Base-by-base conservation (phyloP, 192 early-diverging fungal genomes). In the Backusella morwellensis region DNA sequence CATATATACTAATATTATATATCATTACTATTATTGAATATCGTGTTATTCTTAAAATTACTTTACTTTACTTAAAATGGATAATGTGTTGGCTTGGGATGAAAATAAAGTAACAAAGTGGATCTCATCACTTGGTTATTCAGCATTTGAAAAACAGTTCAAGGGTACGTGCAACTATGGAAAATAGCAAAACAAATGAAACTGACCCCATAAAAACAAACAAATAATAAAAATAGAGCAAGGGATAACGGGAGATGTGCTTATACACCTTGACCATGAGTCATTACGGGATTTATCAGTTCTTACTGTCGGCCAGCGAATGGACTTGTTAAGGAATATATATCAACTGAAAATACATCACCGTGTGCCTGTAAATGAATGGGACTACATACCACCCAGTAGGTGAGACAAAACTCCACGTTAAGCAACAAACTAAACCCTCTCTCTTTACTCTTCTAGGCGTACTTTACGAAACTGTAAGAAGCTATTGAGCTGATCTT, bases 291-390 rank as follows among this genome's bases (percentile, higher is more conserved):
- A 97, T 76, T 82, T 99, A 68, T 92, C 90, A 6, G 89, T 99
- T 56, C 85, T 84, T 63, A 93, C 95, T 2, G 90, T 98, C 17
- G 97, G 97, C 2, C 92, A 95, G 56, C 86, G 97, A 34, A 86
- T 98, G 29, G 85, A 90, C n/a, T 87, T 99, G n/a, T 87, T 99
- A 52, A 95, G 93, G 74, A 92, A 94, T 12, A 92, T 99, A 68
- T 96, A 96, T 70, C 90, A 93, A 56, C 80, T 95, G 21, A 96
- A 97, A 83, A 80, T 93, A 70, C 86, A 90, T 42, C 88, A 95
- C 71, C 89, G 91, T 9, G 83, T 99, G 50, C 92, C 92, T 2
- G 86, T 97, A 29, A 94, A 95, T 19, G 84, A 89, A 40, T 91
- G 91, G 74, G 95, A 97, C 82, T 97, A 95, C 75, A 88, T 96